Percentiles rank a stretch among this genome's conserved stretches.
Conservation (phyloP, 495 filamentous ascomycete species). For the Pseudomonodictys pantanalensis region DNA sequence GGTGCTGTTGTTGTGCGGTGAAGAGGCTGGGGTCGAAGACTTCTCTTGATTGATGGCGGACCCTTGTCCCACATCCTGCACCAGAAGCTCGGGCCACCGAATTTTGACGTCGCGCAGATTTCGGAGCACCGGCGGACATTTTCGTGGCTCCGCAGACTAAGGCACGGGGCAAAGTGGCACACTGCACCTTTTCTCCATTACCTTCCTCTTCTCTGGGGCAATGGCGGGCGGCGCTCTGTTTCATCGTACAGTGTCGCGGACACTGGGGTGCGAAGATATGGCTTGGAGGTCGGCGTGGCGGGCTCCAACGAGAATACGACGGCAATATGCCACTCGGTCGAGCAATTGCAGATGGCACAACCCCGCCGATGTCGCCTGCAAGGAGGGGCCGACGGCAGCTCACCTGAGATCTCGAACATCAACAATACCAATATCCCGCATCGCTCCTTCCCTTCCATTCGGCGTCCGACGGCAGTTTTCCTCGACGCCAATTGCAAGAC, state of each 20-base stretch:
- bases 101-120: too few relatives aligned
- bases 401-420: neutral
- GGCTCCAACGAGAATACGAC: neutral
- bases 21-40: conserved; percentile 1
- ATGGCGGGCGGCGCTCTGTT: neutral
- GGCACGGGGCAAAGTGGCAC: too few relatives aligned
- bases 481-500: conserved; percentile 54
- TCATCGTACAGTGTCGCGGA: neutral
- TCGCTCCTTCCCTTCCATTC: neutral
- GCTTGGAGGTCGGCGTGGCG: neutral
- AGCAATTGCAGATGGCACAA: neutral
- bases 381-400: neutral
- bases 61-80: too few relatives aligned
- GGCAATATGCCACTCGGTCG: neutral
- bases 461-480: conserved; percentile 59
- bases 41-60: too few relatives aligned
- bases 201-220: neutral
- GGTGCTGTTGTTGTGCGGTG: conserved; percentile 6
- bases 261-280: neutral
- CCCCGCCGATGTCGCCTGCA: neutral
- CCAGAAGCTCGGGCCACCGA: too few relatives aligned
- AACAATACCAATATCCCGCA: neutral
- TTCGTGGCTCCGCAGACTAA: too few relatives aligned
- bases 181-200: neutral
- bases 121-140: too few relatives aligned